Conservation (phyloP, 257 asterid species). For the Capsicum pubescens region DNA sequence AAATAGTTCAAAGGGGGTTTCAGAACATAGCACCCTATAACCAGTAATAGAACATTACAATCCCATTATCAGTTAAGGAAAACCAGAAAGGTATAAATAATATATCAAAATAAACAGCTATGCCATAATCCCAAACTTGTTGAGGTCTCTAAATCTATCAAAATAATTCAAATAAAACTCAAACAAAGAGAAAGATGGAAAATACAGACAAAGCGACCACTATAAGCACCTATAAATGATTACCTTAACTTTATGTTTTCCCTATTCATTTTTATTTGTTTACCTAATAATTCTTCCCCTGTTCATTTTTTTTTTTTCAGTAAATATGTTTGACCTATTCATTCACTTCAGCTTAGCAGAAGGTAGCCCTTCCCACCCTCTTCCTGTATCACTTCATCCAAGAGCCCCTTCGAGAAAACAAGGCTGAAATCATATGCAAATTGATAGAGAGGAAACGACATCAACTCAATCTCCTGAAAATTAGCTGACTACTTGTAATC, state of each 20-base stretch:
- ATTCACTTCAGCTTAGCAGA: not conserved
- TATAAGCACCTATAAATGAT: not conserved
- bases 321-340: conserved; percentile 17
- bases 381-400: conserved; percentile 23
- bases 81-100: not conserved
- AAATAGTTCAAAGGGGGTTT: conserved; percentile 21
- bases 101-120: conserved; percentile 16
- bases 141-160: not conserved
- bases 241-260: not conserved
- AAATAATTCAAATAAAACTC: conserved; percentile 12
- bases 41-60: conserved; percentile 3
- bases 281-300: not conserved
- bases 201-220: not conserved
- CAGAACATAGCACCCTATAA: not conserved
- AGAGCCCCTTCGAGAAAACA: not conserved
- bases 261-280: not conserved
- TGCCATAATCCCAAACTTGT: not conserved
- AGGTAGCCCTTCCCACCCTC: not conserved
- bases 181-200: conserved; percentile 6
- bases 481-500: not conserved
- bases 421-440: conserved; percentile 14
- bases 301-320: not conserved
- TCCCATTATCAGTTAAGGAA: conserved; percentile 20
- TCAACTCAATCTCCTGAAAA: conserved; percentile 25
- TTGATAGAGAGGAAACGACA: not conserved